phyloP scores from a whole-genome alignment of 495 filamentous ascomycete genomes.

The Hyaloscypha finlandica region DNA sequence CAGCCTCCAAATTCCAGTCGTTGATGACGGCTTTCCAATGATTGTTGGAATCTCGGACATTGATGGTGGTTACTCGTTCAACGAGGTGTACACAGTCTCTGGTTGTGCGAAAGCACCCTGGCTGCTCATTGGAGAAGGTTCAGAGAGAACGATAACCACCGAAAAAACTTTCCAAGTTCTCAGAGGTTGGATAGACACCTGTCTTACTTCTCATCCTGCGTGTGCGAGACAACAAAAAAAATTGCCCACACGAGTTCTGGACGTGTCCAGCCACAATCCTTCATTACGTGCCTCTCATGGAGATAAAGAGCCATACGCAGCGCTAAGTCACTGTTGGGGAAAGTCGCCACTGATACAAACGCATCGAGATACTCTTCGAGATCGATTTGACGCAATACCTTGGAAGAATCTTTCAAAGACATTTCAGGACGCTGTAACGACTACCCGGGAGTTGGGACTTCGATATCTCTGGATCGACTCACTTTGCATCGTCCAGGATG shows the following conservation, averaged over 20 bases:
- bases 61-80: not conserved
- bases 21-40: not conserved
- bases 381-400: not conserved
- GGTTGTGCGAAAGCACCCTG: not conserved
- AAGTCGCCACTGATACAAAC: not conserved
- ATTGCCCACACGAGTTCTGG: not conserved
- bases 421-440: conserved; percentile 16
- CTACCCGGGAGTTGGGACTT: conserved; percentile 5
- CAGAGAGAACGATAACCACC: not conserved
- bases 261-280: not conserved
- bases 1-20: not conserved
- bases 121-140: not conserved
- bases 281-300: not conserved
- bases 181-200: not conserved
- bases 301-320: not conserved
- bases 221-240: not conserved
- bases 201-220: not conserved
- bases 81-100: not conserved
- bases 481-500: conserved; percentile 9
- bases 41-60: not conserved
- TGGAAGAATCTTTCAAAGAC: conserved; percentile 2
- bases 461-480: conserved; percentile 24
- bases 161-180: not conserved
- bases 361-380: not conserved
- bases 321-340: conserved; percentile 9